phyloP scores from a whole-genome alignment of 176 grass and related monocot genomes.

The Microstegium vimineum region DNA sequence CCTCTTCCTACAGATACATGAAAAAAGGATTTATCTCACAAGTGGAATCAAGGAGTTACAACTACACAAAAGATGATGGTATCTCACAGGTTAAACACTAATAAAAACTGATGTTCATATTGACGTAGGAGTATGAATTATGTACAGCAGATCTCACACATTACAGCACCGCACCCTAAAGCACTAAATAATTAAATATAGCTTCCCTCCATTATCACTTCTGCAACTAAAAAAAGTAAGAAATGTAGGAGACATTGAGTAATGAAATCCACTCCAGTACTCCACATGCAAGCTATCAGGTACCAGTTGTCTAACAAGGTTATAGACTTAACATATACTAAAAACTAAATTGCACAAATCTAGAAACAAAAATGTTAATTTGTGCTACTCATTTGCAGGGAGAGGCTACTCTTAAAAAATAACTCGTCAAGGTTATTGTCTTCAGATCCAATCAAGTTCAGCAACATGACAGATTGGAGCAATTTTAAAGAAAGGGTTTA shows the following conservation, averaged over 20 bases:
- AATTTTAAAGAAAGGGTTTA: conserved; percentile 10
- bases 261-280: not conserved
- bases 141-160: not conserved
- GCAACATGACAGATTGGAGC: not conserved
- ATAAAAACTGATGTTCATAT: not conserved
- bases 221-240: not conserved
- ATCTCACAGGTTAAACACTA: conserved; percentile 11
- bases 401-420: not conserved
- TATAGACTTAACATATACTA: not conserved
- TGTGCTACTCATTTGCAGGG: not conserved
- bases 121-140: conserved; percentile 12
- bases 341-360: not conserved
- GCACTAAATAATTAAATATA: not conserved
- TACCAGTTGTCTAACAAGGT: not conserved
- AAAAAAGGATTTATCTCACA: conserved; percentile 16
- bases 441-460: not conserved
- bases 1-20: conserved; percentile 74
- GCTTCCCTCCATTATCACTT: not conserved
- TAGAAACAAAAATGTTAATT: not conserved
- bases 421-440: not conserved
- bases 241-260: not conserved
- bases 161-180: not conserved
- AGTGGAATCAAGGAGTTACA: not conserved
- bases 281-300: not conserved
- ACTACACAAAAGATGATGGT: not conserved